These are phyloP conservation scores for Cyclotella baltica DNA, from an alignment of 108 stramenopile genomes.

Conservation along the genomic window DNA sequence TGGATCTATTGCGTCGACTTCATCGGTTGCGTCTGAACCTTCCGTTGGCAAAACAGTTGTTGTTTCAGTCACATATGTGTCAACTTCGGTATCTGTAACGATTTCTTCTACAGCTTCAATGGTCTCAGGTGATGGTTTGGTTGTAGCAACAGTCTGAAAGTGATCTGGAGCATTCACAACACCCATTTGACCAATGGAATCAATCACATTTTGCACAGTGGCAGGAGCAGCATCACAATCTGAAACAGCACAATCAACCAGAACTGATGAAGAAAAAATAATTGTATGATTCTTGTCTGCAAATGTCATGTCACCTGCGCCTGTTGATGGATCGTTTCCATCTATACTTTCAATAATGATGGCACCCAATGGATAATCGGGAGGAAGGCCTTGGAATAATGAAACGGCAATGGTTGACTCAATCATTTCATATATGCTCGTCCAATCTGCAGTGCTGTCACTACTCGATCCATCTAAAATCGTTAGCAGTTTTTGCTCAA, in stretches of 20 bases:
- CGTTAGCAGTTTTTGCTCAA: conserved; percentile 21
- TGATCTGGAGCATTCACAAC: background rate
- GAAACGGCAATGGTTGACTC: conserved; percentile 13
- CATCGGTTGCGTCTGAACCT: background rate
- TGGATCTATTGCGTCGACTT: background rate
- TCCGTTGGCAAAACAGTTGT: background rate
- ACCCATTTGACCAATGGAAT: conserved; percentile 11
- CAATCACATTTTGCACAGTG: background rate
- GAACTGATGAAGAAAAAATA: conserved; percentile 33
- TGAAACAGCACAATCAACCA: conserved; percentile 16
- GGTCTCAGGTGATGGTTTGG: background rate
- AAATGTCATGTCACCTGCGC: background rate
- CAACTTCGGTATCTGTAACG: background rate
- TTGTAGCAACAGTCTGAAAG: conserved; percentile 11
- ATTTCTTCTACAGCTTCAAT: background rate
- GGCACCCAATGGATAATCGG: conserved; percentile 19
- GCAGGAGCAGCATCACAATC: conserved; percentile 28
- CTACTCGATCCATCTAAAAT: conserved; percentile 11
- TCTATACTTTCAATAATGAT: conserved; percentile 30
- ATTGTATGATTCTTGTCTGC: conserved; percentile 26
- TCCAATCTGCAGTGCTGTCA: conserved; percentile 15
- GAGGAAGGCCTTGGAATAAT: conserved; percentile 23
- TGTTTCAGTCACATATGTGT: background rate
- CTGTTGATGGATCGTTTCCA: background rate
- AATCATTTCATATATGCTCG: conserved; percentile 16